phyloP scores from a whole-genome alignment of 2,329 filamentous ascomycete species.

The Thyridium curvatum region DNA sequence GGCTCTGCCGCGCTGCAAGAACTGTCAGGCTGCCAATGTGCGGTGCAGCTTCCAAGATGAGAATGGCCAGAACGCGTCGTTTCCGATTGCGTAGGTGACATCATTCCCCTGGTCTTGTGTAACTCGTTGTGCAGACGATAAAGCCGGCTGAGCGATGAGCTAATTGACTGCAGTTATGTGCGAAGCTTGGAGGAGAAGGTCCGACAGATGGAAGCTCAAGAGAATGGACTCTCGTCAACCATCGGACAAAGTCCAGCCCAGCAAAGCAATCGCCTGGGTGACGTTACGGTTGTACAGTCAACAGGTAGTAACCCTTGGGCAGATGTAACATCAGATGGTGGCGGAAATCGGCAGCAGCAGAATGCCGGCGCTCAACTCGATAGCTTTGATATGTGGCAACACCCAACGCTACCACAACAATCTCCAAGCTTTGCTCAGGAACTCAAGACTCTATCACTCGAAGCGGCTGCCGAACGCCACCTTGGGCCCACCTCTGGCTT shows the following conservation, averaged over 20 bases:
- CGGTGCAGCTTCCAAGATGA: constrained; percentile 33
- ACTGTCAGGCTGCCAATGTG: constrained; percentile 27
- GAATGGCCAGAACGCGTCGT: constrained; percentile 28
- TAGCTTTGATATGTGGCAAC: not conserved
- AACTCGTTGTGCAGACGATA: not conserved
- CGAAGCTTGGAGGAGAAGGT: constrained; percentile 21
- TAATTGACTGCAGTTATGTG: constrained; percentile 14
- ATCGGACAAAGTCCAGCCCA: constrained; percentile 1
- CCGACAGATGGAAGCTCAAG: constrained; percentile 10
- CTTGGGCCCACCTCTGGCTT: constrained; percentile 36
- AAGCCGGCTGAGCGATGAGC: not conserved
- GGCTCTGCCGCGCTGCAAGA: constrained; percentile 27
- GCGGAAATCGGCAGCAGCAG: not conserved
- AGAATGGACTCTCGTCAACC: not conserved
- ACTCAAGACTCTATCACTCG: constrained; percentile 29
- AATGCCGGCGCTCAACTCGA: not conserved
- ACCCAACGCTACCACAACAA: constrained; percentile 1
- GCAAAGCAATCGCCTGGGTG: too few relatives aligned
- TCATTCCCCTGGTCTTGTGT: constrained; percentile 1
- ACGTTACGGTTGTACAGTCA: too few relatives aligned
- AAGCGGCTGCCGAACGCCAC: constrained; percentile 36
- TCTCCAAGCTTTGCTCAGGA: constrained; percentile 21
- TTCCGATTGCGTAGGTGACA: constrained; percentile 28
- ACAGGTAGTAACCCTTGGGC: too few relatives aligned
- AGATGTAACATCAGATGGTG: too few relatives aligned